A percentile compares a stretch with the other conserved stretches of the same genome.
Conservation (phyloP, 2,329 filamentous ascomycete species). For the Cadophora gregata region DNA sequence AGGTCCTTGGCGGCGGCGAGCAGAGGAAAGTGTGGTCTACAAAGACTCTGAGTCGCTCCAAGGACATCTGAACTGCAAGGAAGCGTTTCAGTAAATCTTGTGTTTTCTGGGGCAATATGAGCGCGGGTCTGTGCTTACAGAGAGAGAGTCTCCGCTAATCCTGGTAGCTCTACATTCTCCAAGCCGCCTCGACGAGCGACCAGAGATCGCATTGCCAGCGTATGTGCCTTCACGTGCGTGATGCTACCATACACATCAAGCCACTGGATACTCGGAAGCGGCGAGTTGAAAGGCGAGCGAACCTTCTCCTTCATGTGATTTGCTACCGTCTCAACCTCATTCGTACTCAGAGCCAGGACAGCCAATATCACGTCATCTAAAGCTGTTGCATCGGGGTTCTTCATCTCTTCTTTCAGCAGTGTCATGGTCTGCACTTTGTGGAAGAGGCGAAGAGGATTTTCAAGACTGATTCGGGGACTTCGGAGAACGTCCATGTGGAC, state of each 20-base stretch:
- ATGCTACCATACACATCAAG: conserved; percentile 31
- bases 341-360: conserved; percentile 22
- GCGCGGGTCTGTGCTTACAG: conserved; percentile 19
- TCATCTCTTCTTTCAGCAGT: conserved; percentile 26
- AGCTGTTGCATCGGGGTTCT: conserved; percentile 4
- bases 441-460: conserved; percentile 21
- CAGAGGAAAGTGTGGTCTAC: conserved; percentile 24
- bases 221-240: conserved; percentile 24
- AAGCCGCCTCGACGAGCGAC: conserved; percentile 25
- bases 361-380: conserved; percentile 27
- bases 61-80: conserved; percentile 24
- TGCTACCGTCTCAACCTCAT: conserved; percentile 24
- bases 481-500: conserved; percentile 25
- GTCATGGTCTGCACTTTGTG: conserved; percentile 28
- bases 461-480: conserved; percentile 10
- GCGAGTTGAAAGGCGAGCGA: conserved; percentile 25
- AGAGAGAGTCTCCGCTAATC: conserved; percentile 26
- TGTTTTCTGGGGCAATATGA: not conserved
- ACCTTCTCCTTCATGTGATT: conserved; percentile 13
- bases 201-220: conserved; percentile 21
- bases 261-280: conserved; percentile 25
- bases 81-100: not conserved
- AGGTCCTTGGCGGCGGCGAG: not conserved
- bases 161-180: conserved; percentile 24
- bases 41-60: conserved; percentile 22